Evolutionary conservation across 2,329 filamentous ascomycete species (phyloP), one percentile per base, ranked within the genome.

Genomic region (Aspergillus persii): DNA sequence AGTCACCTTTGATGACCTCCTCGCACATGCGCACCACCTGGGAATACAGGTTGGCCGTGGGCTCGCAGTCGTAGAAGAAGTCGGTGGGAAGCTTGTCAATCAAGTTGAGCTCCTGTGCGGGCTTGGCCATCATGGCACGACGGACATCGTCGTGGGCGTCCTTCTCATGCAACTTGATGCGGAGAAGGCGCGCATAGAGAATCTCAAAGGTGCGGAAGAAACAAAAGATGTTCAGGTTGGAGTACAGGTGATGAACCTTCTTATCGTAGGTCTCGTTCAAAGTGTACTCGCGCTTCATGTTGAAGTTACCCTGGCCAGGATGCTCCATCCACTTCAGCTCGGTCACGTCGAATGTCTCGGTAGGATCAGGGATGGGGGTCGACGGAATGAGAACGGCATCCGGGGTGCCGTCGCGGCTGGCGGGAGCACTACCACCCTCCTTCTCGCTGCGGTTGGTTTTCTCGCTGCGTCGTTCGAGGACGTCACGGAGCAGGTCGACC

Each of bases 191-290:
- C 69, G 88, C 86, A 77, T 96, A 98, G 4, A 99, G 81, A n/a
- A 89, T 90, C 71, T 96, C 87, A 74, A 99, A 95, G 61, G 96
- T 88, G 66, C 89, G 91, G 80, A 99, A 90, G 82, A 99, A 98
- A 76, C 95, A 93, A 72, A 92, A 96, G 60, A 99, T 89, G 3
- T 89, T 91, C 68, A 92, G 86, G 74, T 97, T 98, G 73, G 89
- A 89, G 79, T 96, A 99, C 72, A 98, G 86, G 72, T 94, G 94
- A 80, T 92, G 96, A 76, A 86, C 88, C 9, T 87, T 87, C 50
- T 93, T 90, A 66, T 84, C 83, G 76, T 95, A 96, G 59, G 90
- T 88, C 54, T 92, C 90, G 61, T 96, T 92, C 47, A 85, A 61
- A 78, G 89, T 81, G 84, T 94, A 77, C 84, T 85, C 76, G 83